Conservation (phyloP, 2,329 filamentous ascomycete genomes). For the Xylaria sp. region DNA sequence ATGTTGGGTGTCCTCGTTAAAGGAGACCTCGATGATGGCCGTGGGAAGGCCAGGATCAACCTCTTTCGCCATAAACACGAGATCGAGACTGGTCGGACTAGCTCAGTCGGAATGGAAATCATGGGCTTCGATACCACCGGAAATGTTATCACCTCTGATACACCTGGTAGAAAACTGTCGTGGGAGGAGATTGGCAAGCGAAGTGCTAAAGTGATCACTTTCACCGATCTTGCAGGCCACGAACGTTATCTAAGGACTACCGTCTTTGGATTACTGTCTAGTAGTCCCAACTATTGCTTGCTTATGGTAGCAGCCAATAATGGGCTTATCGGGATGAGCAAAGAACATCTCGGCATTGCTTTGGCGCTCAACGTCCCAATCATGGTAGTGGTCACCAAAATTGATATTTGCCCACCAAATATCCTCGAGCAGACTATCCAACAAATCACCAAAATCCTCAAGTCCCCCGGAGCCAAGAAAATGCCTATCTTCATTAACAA, state of each 20-base stretch:
- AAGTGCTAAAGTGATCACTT: slow-evolving; percentile 95
- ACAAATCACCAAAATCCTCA: slow-evolving; percentile 91
- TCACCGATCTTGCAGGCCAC: slow-evolving; percentile 94
- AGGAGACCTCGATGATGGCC: slow-evolving; percentile 91
- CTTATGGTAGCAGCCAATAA: slow-evolving; percentile 99
- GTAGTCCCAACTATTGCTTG: slow-evolving; percentile 95
- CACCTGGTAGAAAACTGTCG: slow-evolving; percentile 82
- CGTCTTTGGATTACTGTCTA: slow-evolving; percentile 92
- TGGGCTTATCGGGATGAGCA: slow-evolving; percentile 96
- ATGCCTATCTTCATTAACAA: slow-evolving; percentile 96
- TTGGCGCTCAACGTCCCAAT: slow-evolving; percentile 95
- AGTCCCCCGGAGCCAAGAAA: slow-evolving; percentile 91
- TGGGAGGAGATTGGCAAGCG: slow-evolving; percentile 98
- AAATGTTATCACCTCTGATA: slow-evolving; percentile 81
- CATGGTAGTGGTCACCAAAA: slow-evolving; percentile 98
- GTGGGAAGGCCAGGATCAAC: slow-evolving; percentile 92
- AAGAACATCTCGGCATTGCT: slow-evolving; percentile 95
- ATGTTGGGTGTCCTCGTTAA: slow-evolving; percentile 96
- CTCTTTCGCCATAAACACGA: slow-evolving; percentile 98
- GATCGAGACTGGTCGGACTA: slow-evolving; percentile 93
- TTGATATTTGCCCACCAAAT: slow-evolving; percentile 96
- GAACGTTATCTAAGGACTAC: slow-evolving; percentile 95
- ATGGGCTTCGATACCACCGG: slow-evolving; percentile 94
- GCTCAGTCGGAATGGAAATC: slow-evolving; percentile 98
- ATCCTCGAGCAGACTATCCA: slow-evolving; percentile 93